Evolutionary conservation across 2,329 filamentous ascomycete genomes (phyloP), one percentile per base, ranked within the genome.

Genomic region (Setomelanomma holmii): DNA sequence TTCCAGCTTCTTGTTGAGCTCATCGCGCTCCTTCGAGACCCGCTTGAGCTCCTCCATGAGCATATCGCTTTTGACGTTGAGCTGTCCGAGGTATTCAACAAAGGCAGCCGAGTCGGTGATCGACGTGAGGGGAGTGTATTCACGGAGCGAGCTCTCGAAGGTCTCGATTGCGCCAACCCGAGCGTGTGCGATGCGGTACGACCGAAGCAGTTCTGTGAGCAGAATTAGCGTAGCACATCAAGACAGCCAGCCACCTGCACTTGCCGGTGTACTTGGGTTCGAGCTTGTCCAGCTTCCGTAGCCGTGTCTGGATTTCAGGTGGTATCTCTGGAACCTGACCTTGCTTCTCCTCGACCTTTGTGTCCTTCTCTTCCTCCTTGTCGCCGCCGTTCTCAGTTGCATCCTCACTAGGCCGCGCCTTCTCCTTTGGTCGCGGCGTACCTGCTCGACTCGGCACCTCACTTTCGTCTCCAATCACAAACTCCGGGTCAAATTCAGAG

Each of bases 1-100:
- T n/a, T 89, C 85, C 2, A 87, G 78, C 72, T 90, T 91, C 75
- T 88, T 89, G 73, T 91, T 93, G 55, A 89, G 81, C 14, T 86
- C 85, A 55, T 96, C 91, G 53, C 89, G 88, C 69, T 98, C 93
- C 3, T 84, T 83, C 0, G 91, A 89, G 0, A 98, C 86, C 11
- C 91, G 84, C 77, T 96, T 97, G 50, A 97, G 80, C 75, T 99
- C 95, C 40, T 96, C 89, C 84, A 96, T 88, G 3, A 96, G 87
- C 90, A 99, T 96, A 66, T 96, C 91, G 36, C 88, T 88, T 69
- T 96, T 93, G 46, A 93, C 75, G 55, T 88, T 93, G 35, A 96
- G 77, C 74, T 97, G 91, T 63, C 89, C 91, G 22, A 99, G 81
- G 68, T 97, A 99, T 75, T 98, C 93, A 5, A 92, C 84, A 27